These are phyloP conservation scores for Pseudogymnoascus sp. DNA, from an alignment of 2,329 filamentous ascomycete species.

Conservation along the genomic window DNA sequence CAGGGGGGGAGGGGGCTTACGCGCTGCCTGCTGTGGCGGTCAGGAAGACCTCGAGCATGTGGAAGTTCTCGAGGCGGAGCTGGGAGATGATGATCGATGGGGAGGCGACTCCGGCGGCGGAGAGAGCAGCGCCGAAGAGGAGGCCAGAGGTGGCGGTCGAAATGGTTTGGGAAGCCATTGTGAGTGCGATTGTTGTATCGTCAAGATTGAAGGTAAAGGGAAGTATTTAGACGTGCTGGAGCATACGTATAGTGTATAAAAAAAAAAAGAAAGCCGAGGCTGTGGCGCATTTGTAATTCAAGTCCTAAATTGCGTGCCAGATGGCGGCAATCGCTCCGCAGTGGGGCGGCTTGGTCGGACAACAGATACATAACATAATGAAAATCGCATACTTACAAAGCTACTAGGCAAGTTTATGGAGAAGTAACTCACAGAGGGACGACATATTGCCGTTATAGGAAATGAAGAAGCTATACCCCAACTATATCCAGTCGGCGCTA, in stretches of 20 bases:
- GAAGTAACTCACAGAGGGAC: background rate
- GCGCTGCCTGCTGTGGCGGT: slow-evolving; percentile 53
- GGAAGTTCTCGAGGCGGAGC: slow-evolving; percentile 51
- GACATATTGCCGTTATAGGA: background rate
- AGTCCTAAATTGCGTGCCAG: background rate
- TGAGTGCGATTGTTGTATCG: background rate
- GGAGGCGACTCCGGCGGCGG: slow-evolving; percentile 50
- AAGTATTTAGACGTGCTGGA: background rate
- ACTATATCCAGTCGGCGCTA: background rate
- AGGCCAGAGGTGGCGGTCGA: slow-evolving; percentile 41
- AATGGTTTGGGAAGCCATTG: slow-evolving; percentile 6
- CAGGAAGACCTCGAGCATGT: slow-evolving; percentile 58
- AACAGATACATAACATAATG: background rate
- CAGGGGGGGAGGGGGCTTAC: slow-evolving; percentile 36
- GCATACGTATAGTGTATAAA: background rate
- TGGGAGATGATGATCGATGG: slow-evolving; percentile 53
- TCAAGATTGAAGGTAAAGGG: background rate
- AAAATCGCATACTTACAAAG: background rate
- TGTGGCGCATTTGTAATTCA: background rate
- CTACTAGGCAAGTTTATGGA: background rate
- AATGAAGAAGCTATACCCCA: slow-evolving; percentile 1
- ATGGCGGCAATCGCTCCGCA: background rate
- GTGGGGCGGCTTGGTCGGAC: background rate
- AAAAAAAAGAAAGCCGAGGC: slow-evolving; percentile 23
- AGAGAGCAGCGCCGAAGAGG: slow-evolving; percentile 53